Evolutionary conservation across 805 yeast genomes (phyloP), one percentile per base, ranked within the genome.

Genomic region (Lipomyces orientalis): DNA sequence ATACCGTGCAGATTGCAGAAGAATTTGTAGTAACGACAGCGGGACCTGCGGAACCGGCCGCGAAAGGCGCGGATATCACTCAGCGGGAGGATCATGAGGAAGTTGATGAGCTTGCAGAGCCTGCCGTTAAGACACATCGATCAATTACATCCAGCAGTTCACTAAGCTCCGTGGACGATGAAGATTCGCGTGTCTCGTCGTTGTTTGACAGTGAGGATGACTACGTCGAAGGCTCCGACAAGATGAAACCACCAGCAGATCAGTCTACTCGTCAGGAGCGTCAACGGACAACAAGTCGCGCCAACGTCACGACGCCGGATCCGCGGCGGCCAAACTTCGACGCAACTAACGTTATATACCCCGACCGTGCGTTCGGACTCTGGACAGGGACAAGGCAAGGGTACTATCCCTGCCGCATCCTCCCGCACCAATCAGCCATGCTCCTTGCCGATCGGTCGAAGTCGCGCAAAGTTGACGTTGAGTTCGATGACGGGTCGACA

Each of bases 301-400:
- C 25, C 49, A 43, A 22, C 22, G 22, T 43, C 49, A 9, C 49
- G 16, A 43, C 49, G 8, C 49, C 49, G n/a, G 49, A 12, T 43
- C 22, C 49, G 22, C 22, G n/a, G 22, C 25, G 16, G 10, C 25
- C 10, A 16, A 19, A 9, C 22, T 43, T 43, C 16, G 49, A 43
- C 22, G 22, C 49, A 43, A 43, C 1, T 43, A 8, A 19, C 49
- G 16, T 43, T 16, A 43, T 19, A 1, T 19, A 43, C n/a, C 49
- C 8, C 10, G 49, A 43, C 49, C 63, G 70, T 8, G 61, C 51
- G 16, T 49, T 67, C n/a, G 70, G 62, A 43, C 51, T 39, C 43
- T 67, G 70, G 69, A 29, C 35, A 46, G 69, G 69, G 10, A n/a
- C 22, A 9, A 46, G 54, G 12, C 16, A 49, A 3, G 68, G 67